A percentile compares a stretch with the other conserved stretches of the same genome.
phyloP scores from a whole-genome alignment of 495 filamentous ascomycete species.

The Parathielavia hyrcaniae region DNA sequence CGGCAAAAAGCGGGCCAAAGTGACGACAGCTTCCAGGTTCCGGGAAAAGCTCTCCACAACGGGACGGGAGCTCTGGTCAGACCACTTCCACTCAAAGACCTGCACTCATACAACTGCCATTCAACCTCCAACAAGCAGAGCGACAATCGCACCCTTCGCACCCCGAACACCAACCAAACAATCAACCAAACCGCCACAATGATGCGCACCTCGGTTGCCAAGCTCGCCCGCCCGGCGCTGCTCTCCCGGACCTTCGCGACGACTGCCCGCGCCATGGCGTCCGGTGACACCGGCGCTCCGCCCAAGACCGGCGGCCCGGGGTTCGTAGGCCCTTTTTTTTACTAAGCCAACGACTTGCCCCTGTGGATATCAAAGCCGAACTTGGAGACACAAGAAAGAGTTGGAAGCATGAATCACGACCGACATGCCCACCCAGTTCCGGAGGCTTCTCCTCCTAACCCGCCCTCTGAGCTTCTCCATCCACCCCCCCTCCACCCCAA shows the following conservation, averaged over 20 bases:
- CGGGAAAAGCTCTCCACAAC: conserved; percentile 17
- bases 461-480: neutral
- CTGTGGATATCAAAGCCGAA: too few species aligned
- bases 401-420: too few species aligned
- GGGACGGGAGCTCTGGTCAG: conserved; percentile 11
- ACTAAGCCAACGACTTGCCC: neutral
- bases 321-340: conserved; percentile 35
- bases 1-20: conserved; percentile 10
- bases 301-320: conserved; percentile 41
- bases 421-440: too few species aligned
- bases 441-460: too few species aligned
- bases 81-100: conserved; percentile 7
- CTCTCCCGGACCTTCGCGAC: conserved; percentile 55
- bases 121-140: neutral
- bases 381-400: too few species aligned
- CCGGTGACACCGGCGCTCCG: conserved; percentile 63
- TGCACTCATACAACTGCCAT: neutral
- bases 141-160: neutral
- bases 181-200: conserved; percentile 40
- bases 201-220: conserved; percentile 59
- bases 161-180: conserved; percentile 7
- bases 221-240: conserved; percentile 48
- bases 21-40: conserved; percentile 11
- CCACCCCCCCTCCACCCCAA: neutral
- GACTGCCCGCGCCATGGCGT: conserved; percentile 55